These are phyloP conservation scores for Bauhinia variegata DNA, from an alignment of 306 rosid genomes.

Conservation along the genomic window DNA sequence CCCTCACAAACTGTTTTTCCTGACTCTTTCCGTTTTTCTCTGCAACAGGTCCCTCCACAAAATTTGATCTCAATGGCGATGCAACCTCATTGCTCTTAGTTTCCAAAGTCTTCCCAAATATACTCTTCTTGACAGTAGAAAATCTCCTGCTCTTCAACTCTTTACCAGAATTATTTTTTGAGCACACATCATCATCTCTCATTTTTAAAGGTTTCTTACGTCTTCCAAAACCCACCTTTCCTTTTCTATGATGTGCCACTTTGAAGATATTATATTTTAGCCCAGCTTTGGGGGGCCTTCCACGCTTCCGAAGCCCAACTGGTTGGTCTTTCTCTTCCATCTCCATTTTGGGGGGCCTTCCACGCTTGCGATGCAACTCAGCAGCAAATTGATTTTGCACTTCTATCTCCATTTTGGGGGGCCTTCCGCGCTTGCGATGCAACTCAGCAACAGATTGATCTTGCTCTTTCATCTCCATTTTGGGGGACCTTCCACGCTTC, in stretches of 20 bases:
- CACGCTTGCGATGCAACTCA: too few relatives aligned
- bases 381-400: too few relatives aligned
- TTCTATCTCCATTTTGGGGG: too few relatives aligned
- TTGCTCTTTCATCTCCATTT: too few relatives aligned
- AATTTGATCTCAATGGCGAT: constrained; percentile 32
- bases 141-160: constrained; percentile 28
- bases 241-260: constrained; percentile 36
- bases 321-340: too few relatives aligned
- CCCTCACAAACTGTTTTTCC: constrained; percentile 64
- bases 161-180: constrained; percentile 38
- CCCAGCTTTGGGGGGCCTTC: constrained; percentile 29
- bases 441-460: too few relatives aligned
- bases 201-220: constrained; percentile 33
- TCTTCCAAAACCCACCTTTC: constrained; percentile 25
- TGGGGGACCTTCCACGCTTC: constrained; percentile 37
- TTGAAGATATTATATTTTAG: constrained; percentile 32
- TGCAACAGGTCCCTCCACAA: constrained; percentile 11
- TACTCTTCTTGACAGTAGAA: constrained; percentile 39
- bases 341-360: constrained; percentile 22
- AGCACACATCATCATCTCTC: constrained; percentile 27
- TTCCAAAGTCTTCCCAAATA: constrained; percentile 35
- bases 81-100: constrained; percentile 39
- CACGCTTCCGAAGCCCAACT: too few relatives aligned
- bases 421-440: too few relatives aligned
- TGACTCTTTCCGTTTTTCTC: constrained; percentile 14